phyloP scores from a whole-genome alignment of 305 asterid species.

The Fraxinus nigra region DNA sequence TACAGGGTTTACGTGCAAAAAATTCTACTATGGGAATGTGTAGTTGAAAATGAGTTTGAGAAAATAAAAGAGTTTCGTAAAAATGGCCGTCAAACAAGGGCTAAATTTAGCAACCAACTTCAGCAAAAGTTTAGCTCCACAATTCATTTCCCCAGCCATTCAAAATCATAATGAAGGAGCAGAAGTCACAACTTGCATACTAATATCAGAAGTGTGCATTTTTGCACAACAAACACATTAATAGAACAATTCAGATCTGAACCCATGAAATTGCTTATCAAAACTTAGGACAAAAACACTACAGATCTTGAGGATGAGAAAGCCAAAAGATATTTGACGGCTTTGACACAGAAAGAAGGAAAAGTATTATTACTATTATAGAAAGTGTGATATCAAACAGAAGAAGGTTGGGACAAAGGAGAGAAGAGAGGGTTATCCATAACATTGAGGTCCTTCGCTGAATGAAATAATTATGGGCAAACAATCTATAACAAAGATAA shows the following conservation, averaged over 20 bases:
- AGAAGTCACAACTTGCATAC: not conserved
- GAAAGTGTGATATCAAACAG: not conserved
- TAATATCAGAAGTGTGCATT: not conserved
- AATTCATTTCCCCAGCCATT: not conserved
- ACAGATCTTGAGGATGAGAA: not conserved
- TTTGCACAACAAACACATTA: not conserved
- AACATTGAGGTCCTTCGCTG: not conserved
- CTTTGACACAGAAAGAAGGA: not conserved
- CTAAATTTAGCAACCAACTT: not conserved
- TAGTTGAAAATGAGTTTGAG: not conserved
- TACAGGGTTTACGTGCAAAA: not conserved
- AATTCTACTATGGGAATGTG: not conserved
- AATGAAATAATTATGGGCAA: not conserved
- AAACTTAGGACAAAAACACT: not conserved
- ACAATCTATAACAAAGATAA: not conserved
- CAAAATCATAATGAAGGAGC: not conserved
- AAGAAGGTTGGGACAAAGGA: not conserved
- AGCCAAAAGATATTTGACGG: not conserved
- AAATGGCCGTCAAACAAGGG: not conserved
- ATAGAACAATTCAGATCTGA: not conserved
- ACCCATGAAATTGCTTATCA: not conserved
- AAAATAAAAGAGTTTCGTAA: too few species aligned
- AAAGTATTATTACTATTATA: not conserved
- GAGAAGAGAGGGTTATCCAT: not conserved
- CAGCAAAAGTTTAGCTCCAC: not conserved